Base-by-base conservation (phyloP, 768 basidiomycete genomes). In the Psilocybe cyanescens region DNA sequence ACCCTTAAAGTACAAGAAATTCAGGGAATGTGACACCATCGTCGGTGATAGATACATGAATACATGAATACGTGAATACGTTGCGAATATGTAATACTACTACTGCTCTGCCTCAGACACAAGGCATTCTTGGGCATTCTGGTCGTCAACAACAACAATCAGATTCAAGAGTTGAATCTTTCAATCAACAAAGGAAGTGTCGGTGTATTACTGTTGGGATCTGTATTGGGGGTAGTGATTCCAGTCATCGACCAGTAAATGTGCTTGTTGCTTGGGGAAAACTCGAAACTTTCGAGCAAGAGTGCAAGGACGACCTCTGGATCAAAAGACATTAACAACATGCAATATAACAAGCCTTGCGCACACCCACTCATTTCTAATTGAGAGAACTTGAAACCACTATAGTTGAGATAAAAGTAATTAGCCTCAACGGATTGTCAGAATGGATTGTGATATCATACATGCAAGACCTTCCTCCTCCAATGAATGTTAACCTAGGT, bases 381-480 rank as follows among this genome's bases (percentile, higher is more conserved):
- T 60, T 78, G 75, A 7, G 79, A 75, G 67, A 78, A 79, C 60
- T 79, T 79, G 72, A 80, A 80, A 45, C 79, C 79, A 28, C 65
- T 68, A 44, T 8, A 12, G 4, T 4, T n/a, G 14, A 44, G 17
- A 24, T 24, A 24, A n/a, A 37, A 1, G 3, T 35, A 33, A 31
- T 30, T 9, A n/a, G 39, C 30, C 28, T 16, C 16, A 29, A 30
- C 19, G 19, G 3, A 9, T 7, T 4, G 4, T 52, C 30, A 8
- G 19, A 3, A 28, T 16, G 2, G 30, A 44, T 5, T 24, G 24
- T 24, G 1, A 37, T 9, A 8, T 47, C 64, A 50, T 54, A 68
- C 67, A 70, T 70, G 58, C 70, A 71, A 50, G 68, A 59, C 8
- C 67, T 54, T 28, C 63, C 59, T 1, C 70, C 70, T 29, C 68